phyloP scores from a whole-genome alignment of 345 rosid species.

The Heritiera fomes region DNA sequence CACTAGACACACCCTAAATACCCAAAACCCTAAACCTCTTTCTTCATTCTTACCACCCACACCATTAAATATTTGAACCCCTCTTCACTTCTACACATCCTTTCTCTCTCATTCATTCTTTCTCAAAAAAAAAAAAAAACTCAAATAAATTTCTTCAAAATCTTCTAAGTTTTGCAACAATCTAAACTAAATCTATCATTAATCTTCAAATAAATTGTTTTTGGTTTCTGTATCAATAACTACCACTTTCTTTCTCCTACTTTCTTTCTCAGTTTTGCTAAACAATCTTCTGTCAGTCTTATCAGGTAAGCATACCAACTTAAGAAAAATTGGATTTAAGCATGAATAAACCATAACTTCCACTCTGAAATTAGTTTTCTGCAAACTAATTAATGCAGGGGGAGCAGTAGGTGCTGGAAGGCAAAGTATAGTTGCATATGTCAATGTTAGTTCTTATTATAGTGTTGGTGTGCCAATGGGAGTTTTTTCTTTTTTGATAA shows the following conservation, averaged over 20 bases:
- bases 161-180: too few species aligned
- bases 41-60: too few species aligned
- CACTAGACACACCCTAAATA: too few species aligned
- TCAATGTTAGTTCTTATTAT: slow-evolving; percentile 60
- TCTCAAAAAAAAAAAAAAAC: too few species aligned
- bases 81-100: too few species aligned
- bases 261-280: slow-evolving; percentile 47
- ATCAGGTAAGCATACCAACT: slow-evolving; percentile 34
- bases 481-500: neutral
- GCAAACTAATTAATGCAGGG: slow-evolving; percentile 36
- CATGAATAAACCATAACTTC: neutral
- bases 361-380: neutral
- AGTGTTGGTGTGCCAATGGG: slow-evolving; percentile 68
- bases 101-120: too few species aligned
- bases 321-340: neutral
- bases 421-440: slow-evolving; percentile 57
- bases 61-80: too few species aligned
- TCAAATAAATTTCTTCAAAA: too few species aligned
- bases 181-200: too few species aligned
- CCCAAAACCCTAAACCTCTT: too few species aligned
- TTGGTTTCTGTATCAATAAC: slow-evolving; percentile 39
- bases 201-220: too few species aligned
- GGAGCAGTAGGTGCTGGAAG: slow-evolving; percentile 82
- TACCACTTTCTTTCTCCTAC: slow-evolving; percentile 44
- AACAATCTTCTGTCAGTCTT: slow-evolving; percentile 53